Conservation (phyloP, 441 rosid genomes). For the Gossypium trilobum region DNA sequence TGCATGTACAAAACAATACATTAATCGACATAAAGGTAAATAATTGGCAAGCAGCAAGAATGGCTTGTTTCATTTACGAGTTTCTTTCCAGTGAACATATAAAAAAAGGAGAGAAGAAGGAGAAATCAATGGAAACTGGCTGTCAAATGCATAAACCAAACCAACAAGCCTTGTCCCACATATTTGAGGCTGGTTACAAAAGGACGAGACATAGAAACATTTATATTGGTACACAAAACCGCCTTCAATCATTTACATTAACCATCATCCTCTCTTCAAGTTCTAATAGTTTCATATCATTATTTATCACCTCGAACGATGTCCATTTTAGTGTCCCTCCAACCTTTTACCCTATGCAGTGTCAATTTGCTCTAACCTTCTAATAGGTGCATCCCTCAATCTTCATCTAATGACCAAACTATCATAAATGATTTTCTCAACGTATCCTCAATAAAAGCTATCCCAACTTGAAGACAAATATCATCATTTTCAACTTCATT, state of each 20-base stretch:
- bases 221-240: neutral
- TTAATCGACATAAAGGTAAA: neutral
- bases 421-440: neutral
- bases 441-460: neutral
- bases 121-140: neutral
- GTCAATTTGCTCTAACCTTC: neutral
- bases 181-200: neutral
- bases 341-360: neutral
- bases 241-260: neutral
- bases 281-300: neutral
- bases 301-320: neutral
- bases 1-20: neutral
- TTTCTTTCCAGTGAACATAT: neutral
- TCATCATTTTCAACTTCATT: neutral
- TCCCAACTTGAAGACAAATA: neutral
- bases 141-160: neutral
- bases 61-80: neutral
- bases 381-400: neutral
- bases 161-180: neutral
- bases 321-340: neutral
- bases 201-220: neutral
- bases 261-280: neutral
- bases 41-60: neutral
- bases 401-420: neutral
- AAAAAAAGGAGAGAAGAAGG: neutral